Base-by-base conservation (phyloP, 257 asterid genomes). In the Euphrasia confusa region DNA sequence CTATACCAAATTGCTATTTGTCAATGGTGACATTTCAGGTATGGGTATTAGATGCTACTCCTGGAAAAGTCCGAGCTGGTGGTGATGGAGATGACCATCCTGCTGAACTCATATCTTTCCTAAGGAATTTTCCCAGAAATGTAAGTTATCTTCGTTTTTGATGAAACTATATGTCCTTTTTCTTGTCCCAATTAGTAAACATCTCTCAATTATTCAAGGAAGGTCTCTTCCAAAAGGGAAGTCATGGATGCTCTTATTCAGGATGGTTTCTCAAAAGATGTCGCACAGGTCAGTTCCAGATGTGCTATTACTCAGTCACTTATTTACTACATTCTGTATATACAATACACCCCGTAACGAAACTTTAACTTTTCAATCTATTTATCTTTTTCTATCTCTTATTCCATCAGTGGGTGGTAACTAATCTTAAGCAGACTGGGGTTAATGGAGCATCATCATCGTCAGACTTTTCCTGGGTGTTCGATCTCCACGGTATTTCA, bases 1-100 rank as follows among this genome's bases (percentile, higher is more conserved):
- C 32, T 65, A 48, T 28, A 27, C 50, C 47, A 27, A 28, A 4
- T 28, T 57, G 33, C 0, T 28, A 2, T 53, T 49, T 42, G 17
- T 58, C 64, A 26, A 37, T 59, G 60, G 3, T 49, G 75, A 39
- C 53, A 64, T 67, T 66, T 66, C 78, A 92, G 99, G 97, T 89
- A 62, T 92, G 99, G 99, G 89, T 80, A 77, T 79, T 89, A 63
- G 99, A 87, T 74, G 85, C 99, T 53, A 89, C 97, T 21, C 99
- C 99, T 73, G 99, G 99, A 77, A 84, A 81, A 81, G 97, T 92
- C 76, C 79, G 91, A 70, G 94, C 91, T 61, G 97, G 99, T 75
- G 91, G 85, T 59, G 94, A 86, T 75, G 96, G 99, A 78, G 94
- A 89, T 65, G 96, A 92, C 71, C 99, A 84, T 80, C 99, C 99